Percentiles rank a stretch among this genome's conserved stretches.
phyloP scores from a whole-genome alignment of 148 eudicot species.

The Selenicereus undatus region DNA sequence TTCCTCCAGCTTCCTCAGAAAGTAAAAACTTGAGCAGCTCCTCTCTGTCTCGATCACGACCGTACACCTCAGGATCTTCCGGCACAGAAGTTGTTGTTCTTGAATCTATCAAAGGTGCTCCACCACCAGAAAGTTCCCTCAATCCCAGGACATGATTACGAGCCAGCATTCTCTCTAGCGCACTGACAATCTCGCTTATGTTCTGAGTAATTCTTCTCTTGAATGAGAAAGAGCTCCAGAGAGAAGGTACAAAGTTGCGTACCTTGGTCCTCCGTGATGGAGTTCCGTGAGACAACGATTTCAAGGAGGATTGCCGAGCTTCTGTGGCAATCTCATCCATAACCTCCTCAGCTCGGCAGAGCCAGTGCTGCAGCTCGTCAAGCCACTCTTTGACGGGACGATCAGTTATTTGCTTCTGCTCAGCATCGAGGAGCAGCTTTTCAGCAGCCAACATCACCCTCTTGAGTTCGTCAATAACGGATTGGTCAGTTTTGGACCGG shows the following conservation, averaged over 20 bases:
- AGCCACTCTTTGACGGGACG: conserved; percentile 4
- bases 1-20: too few relatives aligned
- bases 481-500: background rate
- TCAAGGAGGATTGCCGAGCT: background rate
- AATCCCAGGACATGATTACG: background rate
- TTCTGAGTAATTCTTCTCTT: background rate
- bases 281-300: background rate
- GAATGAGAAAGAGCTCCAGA: background rate
- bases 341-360: background rate
- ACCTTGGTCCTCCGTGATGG: background rate
- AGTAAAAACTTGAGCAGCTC: too few relatives aligned
- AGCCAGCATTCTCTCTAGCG: background rate
- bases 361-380: background rate
- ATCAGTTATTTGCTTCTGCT: conserved; percentile 1
- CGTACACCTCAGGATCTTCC: conserved; percentile 1
- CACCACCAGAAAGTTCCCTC: conserved; percentile 4
- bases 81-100: background rate
- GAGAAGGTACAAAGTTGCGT: background rate
- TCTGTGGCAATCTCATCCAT: conserved; percentile 1
- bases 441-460: background rate
- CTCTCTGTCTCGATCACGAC: conserved; percentile 13
- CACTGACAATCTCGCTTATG: background rate
- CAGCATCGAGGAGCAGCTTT: conserved; percentile 14
- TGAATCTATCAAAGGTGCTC: too few relatives aligned
- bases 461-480: conserved; percentile 1